phyloP scores from a whole-genome alignment of 1,284 basidiomycete genomes.

The Sporisorium sorghi region DNA sequence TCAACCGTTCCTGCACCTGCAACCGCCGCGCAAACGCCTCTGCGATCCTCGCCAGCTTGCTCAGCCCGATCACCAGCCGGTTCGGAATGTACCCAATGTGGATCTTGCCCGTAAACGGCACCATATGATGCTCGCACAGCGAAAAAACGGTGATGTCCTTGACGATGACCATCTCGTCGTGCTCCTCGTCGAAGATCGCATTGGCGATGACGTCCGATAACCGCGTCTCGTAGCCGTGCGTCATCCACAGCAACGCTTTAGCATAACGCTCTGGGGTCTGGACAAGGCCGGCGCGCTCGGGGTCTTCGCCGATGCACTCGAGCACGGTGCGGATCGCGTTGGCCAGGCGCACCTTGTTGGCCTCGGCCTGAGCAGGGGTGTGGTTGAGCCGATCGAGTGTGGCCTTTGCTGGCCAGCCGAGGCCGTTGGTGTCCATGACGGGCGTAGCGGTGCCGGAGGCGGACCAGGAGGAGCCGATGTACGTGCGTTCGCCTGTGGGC shows the following conservation, averaged over 20 bases:
- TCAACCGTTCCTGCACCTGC: constrained; percentile 97
- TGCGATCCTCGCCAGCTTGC: constrained; percentile 95
- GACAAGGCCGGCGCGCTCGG: constrained; percentile 88
- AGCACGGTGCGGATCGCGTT: constrained; percentile 89
- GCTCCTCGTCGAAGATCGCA: constrained; percentile 98
- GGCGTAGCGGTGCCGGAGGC: constrained; percentile 52
- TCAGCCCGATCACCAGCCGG: constrained; percentile 92
- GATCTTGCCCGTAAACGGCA: constrained; percentile 93
- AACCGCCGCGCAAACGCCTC: constrained; percentile 96
- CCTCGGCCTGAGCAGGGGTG: constrained; percentile 57
- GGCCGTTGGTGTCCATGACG: constrained; percentile 65
- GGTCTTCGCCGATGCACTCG: constrained; percentile 98
- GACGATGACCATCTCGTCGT: constrained; percentile 99
- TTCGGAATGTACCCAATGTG: constrained; percentile 90
- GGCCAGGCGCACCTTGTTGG: constrained; percentile 75
- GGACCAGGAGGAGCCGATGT: constrained; percentile 47
- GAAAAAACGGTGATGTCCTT: constrained; percentile 97
- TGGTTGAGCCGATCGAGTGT: constrained; percentile 61
- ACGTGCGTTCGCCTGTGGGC: constrained; percentile 59
- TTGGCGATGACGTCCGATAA: constrained; percentile 97
- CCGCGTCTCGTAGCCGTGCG: constrained; percentile 95
- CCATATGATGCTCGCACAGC: constrained; percentile 97
- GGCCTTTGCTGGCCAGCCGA: constrained; percentile 66
- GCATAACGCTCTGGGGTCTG: constrained; percentile 96
- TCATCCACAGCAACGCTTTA: constrained; percentile 99